Evolutionary conservation across 352 stramenopile genomes (phyloP), one percentile per base, ranked within the genome.

Genomic region (Phytopythium sindhum): DNA sequence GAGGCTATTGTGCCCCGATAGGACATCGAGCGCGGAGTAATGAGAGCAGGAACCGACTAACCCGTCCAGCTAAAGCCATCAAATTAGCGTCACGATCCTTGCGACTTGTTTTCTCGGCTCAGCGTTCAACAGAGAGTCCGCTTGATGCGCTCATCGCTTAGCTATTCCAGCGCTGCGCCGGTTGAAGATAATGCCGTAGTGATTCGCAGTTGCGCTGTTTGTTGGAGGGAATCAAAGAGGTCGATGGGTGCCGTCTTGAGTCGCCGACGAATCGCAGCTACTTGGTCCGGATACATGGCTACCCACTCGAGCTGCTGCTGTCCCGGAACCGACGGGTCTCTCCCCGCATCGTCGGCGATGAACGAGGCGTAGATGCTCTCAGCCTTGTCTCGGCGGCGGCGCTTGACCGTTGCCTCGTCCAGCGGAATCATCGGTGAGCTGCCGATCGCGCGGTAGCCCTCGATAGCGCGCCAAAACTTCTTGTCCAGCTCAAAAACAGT

Each of bases 381-480:
- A 0, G 82, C 80, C 23, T 74, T 67, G 31, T 84, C 78, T 37
- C 68, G 57, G 31, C 77, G 72, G 2, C 80, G 76, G 54, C 64
- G 47, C 19, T 63, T 29, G 12, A 73, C 61, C 1, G 72, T 77
- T 48, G 74, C 72, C 10, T 65, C 66, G 55, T 84, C 77, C 33
- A 88, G 45, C 3, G 68, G 64, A 4, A 88, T 50, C 19, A 85
- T 57, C 26, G 70, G 26, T 0, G 66, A 69, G 17, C 44, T 74
- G 9, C 78, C 78, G 31, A 89, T 75, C 1, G 73, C 67, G 39
- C 75, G 76, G 60, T 78, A 89, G 0, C 80, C 78, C 68, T 89
- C 78, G 3, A 89, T 72, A 10, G 78, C 78, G 56, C 78, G 86
- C 82, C 82, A 91, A 60, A 91, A 91, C 56, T 77, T 79, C 61